Conservation (phyloP, 2,329 filamentous ascomycete genomes). For the Pseudovirgaria hyperparasitica region DNA sequence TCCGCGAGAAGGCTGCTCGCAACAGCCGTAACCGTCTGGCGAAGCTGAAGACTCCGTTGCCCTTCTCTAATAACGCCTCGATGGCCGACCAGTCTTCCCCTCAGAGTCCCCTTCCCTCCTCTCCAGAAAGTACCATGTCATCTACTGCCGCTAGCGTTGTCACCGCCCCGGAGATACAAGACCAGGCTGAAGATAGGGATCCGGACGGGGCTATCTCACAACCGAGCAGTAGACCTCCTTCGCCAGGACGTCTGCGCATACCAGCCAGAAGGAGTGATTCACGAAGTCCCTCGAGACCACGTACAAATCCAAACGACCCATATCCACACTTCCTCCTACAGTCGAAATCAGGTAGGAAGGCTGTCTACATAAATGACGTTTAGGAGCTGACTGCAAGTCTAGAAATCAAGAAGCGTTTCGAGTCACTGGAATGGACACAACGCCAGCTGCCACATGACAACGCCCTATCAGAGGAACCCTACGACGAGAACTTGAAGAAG, state of each 20-base stretch:
- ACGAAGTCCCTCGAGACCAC: constrained; percentile 1
- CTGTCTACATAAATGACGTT: constrained; percentile 15
- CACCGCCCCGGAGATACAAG: too few species aligned
- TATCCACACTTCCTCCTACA: constrained; percentile 43
- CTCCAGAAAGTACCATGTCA: too few species aligned
- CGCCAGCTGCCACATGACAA: constrained; percentile 39
- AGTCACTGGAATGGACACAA: constrained; percentile 49
- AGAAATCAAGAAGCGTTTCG: constrained; percentile 49
- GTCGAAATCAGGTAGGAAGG: constrained; percentile 33
- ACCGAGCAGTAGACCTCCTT: constrained; percentile 2
- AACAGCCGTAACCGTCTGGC: too few species aligned
- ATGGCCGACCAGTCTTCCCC: constrained; percentile 15
- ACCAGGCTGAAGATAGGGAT: neutral
- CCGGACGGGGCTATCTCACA: constrained; percentile 1
- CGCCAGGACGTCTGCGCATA: too few species aligned
- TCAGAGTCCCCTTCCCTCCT: neutral
- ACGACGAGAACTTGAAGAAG: constrained; percentile 18
- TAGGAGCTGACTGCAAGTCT: constrained; percentile 3
- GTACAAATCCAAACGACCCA: constrained; percentile 5
- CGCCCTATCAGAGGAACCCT: constrained; percentile 3
- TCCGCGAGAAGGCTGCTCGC: constrained; percentile 23
- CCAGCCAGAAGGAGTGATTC: neutral
- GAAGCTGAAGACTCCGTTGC: too few species aligned
- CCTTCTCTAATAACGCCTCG: constrained; percentile 10
- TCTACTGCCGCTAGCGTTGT: too few species aligned